A percentile compares a stretch with the other conserved stretches of the same genome.
These are phyloP conservation scores for Spathaspora gorwiae DNA, from an alignment of 805 yeast species.

Conservation along the genomic window DNA sequence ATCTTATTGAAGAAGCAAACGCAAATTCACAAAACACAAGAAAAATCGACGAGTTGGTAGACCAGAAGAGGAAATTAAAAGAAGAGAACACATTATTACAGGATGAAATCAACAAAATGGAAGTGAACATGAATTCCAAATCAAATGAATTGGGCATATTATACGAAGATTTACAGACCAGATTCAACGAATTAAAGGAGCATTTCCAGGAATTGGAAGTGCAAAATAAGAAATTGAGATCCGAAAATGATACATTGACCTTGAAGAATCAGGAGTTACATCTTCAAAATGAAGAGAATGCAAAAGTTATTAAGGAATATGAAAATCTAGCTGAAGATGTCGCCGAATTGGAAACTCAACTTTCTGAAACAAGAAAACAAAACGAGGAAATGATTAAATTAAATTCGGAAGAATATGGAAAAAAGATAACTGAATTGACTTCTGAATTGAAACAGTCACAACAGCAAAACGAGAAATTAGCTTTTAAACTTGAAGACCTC, in stretches of 20 bases:
- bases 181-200: background rate
- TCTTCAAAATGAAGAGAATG: constrained; percentile 5
- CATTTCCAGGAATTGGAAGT: background rate
- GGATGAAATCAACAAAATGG: background rate
- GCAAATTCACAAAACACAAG: constrained; percentile 1
- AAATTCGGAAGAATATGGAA: constrained; percentile 8
- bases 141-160: background rate
- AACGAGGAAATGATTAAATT: constrained; percentile 2
- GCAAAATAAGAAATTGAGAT: constrained; percentile 10
- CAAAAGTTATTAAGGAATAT: constrained; percentile 6
- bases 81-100: constrained; percentile 1
- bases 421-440: background rate
- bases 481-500: constrained; percentile 4
- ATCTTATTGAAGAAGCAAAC: constrained; percentile 3
- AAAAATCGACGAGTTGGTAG: constrained; percentile 6
- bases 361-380: background rate
- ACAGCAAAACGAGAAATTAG: constrained; percentile 3
- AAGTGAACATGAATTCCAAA: background rate
- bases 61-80: constrained; percentile 9
- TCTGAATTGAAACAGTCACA: background rate
- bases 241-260: constrained; percentile 10
- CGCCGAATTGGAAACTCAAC: constrained; percentile 4
- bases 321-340: constrained; percentile 1
- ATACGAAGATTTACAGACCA: background rate
- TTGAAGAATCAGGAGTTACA: constrained; percentile 6